Evolutionary conservation across 164 flowering plant species (phyloP).

Genomic region (Platanus orientalis): DNA sequence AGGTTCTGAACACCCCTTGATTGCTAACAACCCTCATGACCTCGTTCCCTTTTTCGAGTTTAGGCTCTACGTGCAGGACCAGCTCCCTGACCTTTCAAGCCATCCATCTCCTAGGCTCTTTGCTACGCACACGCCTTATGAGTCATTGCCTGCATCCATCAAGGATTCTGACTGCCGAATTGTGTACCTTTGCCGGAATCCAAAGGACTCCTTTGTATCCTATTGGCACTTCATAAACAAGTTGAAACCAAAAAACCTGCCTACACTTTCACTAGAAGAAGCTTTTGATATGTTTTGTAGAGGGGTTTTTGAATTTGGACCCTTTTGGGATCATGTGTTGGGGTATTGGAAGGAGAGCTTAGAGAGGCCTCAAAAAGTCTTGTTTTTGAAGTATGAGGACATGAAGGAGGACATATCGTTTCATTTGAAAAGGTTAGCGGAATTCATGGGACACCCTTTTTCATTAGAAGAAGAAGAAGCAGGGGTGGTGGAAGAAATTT

Average conservation of each 20-base stretch:
- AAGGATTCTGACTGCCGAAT: constrained; percentile 11
- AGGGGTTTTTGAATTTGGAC: constrained; percentile 11
- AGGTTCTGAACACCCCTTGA: constrained; percentile 1
- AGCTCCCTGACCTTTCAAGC: constrained; percentile 6
- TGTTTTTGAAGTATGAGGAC: constrained; percentile 25
- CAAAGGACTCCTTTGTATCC: constrained; percentile 19
- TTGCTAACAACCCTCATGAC: constrained; percentile 18
- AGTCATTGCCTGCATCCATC: constrained; percentile 17
- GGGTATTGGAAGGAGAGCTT: no score
- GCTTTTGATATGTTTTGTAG: constrained; percentile 16
- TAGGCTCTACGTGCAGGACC: background rate
- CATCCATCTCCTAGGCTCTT: constrained; percentile 19
- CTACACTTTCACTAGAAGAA: background rate
- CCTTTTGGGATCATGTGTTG: constrained; percentile 21
- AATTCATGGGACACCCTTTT: constrained; percentile 17
- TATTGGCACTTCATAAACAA: constrained; percentile 10
- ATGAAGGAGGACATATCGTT: constrained; percentile 11
- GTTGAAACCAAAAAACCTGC: background rate
- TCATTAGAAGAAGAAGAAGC: constrained; percentile 6
- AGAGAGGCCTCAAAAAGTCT: constrained; percentile 16
- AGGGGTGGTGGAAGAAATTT: constrained; percentile 16
- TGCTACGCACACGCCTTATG: constrained; percentile 19
- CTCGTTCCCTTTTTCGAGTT: constrained; percentile 20
- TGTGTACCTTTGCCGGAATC: constrained; percentile 23
- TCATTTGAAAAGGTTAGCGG: constrained; percentile 20